Evolutionary conservation across 768 basidiomycete species (phyloP), one percentile per base, ranked within the genome.

Genomic region (Suillus brevipes): DNA sequence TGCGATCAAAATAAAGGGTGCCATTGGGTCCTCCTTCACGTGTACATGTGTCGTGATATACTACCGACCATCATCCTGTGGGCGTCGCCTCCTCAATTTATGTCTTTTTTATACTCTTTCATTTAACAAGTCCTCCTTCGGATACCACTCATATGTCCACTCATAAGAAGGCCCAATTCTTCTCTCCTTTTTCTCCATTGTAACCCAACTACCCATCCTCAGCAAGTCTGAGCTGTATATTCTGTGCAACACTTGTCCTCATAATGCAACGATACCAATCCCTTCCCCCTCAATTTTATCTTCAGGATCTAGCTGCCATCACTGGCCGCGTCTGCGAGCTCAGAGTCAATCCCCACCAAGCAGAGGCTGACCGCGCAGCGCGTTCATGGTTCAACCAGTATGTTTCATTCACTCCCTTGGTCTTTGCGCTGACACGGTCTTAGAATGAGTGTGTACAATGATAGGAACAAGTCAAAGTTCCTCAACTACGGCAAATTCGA

Each of bases 401-500:
- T 57, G 75, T 36, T 23, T 36, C 10, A 56, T 38, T 10, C 0
- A 2, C n/a, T 18, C 40, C 12, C 13, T 38, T 18, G 45, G 25
- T 34, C 34, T 45, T 43, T 36, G 9, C 12, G 31, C 23, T 47
- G 34, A 38, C 40, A 2, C 25, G 31, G 9, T 34, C 42, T 42
- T 42, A 79, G 78, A 60, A 70, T 74, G 55, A 62, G 64, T n/a
- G 66, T 80, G 63, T 80, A 79, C 69, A 69, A 77, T 61, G 76
- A 77, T 61, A 68, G 69, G 62, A 79, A 74, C 68, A 72, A 74
- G 65, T 73, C 65, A 64, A 74, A 73, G 59, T 79, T 79, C 53
- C 49, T 79, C 28, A 74, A 78, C 68, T 78, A 79, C 28, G 74
- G 77, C 34, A 76, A 76, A 69, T 79, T 79, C 63, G 78, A 79